Percentiles rank a stretch among this genome's conserved stretches.
phyloP scores from a whole-genome alignment of 352 stramenopile species.

The Globisporangium cystogenes region DNA sequence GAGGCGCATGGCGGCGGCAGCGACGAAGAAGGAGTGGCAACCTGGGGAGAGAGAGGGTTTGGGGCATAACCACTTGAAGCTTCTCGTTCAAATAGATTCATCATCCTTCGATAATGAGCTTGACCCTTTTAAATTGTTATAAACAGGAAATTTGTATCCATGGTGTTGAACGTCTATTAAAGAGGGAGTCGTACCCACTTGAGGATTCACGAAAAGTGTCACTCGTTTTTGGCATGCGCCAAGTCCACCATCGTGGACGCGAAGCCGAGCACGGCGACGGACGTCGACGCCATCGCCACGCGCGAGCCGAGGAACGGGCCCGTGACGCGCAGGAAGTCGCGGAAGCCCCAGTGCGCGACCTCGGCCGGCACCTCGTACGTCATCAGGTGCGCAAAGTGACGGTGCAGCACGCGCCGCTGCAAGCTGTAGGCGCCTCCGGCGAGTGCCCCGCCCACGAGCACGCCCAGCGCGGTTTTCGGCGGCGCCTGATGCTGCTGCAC shows the following conservation, averaged over 20 bases:
- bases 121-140: neutral
- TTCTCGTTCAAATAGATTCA: neutral
- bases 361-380: conserved; percentile 70
- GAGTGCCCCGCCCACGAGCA: conserved; percentile 22
- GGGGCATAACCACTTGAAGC: no score
- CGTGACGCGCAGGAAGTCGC: conserved; percentile 61
- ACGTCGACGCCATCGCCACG: conserved; percentile 62
- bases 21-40: no score
- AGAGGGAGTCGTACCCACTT: neutral
- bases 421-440: conserved; percentile 42
- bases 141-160: neutral
- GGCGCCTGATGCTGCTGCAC: no score
- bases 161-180: neutral
- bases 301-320: conserved; percentile 49
- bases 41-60: no score
- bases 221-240: neutral
- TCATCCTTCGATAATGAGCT: neutral
- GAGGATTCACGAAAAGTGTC: neutral
- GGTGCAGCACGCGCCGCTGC: conserved; percentile 47
- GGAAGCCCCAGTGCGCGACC: conserved; percentile 60
- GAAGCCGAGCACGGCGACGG: conserved; percentile 62
- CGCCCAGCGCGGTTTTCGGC: conserved; percentile 31
- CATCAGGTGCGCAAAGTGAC: conserved; percentile 52
- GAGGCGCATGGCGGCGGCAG: conserved; percentile 1
- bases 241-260: conserved; percentile 59